These are phyloP conservation scores for Arabidopsis suecica DNA, from an alignment of 345 rosid species.

Conservation along the genomic window DNA sequence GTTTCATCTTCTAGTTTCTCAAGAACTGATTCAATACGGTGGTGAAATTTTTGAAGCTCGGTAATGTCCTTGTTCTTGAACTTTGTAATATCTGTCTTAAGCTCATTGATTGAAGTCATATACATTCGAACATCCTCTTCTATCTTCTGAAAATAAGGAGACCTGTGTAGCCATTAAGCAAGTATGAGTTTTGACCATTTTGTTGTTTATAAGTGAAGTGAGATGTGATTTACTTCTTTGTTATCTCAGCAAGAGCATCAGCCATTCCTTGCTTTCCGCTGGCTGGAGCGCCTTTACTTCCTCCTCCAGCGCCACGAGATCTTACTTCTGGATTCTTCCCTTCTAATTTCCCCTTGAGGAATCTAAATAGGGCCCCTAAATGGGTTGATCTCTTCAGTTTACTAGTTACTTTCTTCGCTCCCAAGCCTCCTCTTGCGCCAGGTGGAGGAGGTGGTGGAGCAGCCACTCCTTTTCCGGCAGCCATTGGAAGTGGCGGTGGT, in stretches of 20 bases:
- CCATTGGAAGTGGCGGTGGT: constrained; percentile 40
- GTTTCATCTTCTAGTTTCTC: constrained; percentile 84
- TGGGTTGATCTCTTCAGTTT: constrained; percentile 86
- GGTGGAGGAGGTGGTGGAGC: constrained; percentile 78
- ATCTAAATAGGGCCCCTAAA: constrained; percentile 62
- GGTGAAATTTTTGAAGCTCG: constrained; percentile 70
- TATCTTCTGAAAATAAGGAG: constrained; percentile 84
- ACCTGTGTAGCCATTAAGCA: constrained; percentile 52
- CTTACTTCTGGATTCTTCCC: constrained; percentile 54
- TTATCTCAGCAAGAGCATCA: constrained; percentile 92
- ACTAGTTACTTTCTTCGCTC: constrained; percentile 60
- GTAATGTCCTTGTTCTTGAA: constrained; percentile 78
- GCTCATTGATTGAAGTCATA: constrained; percentile 57
- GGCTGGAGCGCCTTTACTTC: constrained; percentile 26
- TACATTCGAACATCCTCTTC: constrained; percentile 79
- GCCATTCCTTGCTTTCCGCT: constrained; percentile 92
- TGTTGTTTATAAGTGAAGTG: neutral
- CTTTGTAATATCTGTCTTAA: constrained; percentile 56
- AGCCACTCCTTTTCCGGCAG: constrained; percentile 44
- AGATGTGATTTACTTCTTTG: constrained; percentile 58
- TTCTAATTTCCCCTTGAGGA: constrained; percentile 72
- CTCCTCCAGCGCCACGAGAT: constrained; percentile 41
- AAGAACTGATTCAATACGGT: constrained; percentile 70
- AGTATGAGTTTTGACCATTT: constrained; percentile 17
- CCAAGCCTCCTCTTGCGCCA: constrained; percentile 51